Evolutionary conservation across 176 grass and related monocot species (phyloP), one percentile per base, ranked within the genome.

Genomic region (Bromus sterilis): DNA sequence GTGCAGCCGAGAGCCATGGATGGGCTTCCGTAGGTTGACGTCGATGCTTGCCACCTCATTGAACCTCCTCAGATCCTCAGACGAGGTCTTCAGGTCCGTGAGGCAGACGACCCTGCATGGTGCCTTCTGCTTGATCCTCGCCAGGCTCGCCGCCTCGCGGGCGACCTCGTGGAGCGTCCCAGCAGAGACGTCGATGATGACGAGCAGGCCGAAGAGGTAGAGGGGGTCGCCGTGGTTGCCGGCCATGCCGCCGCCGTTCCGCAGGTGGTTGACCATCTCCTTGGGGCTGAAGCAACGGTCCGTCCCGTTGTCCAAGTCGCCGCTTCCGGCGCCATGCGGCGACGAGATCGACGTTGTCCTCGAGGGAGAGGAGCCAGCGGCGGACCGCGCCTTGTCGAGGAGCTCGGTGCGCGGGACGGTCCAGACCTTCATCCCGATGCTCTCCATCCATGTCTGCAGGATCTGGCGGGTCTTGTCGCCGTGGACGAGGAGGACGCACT

Each of bases 381-480:
- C 59, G 21, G 72, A 31, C 23, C 66, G 84, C 33, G 78, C 84
- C 20, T 87, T 93, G 85, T 83, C n/a, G 89, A 7, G 1, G 70
- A 75, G 42, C 51, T 89, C 57, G 9, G 30, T 56, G 8, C 77
- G 57, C 21, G 56, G 51, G 65, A 89, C 71, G 5, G 48, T 7
- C 86, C 84, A 93, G 12, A 97, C 89, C 58, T 86, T 91, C 23
- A 91, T 55, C 37, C 91, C 94, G 2, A 82, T 75, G 74, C 55
- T 87, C 64, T 93, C 86, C 74, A 97, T 91, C 94, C 91, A 93
- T 63, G 73, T 63, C 16, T 91, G 77, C 61, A 97, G 23, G 36
- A 97, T 89, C 79, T 75, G 87, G 72, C 41, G 71, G 35, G 88
- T 97, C 78, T 89, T 89, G 42, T 34, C 62, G 2, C 94, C 94